A percentile compares a stretch with the other conserved stretches of the same genome.
phyloP scores from a whole-genome alignment of 495 filamentous ascomycete genomes.

The Trichodelitschia bisporula region DNA sequence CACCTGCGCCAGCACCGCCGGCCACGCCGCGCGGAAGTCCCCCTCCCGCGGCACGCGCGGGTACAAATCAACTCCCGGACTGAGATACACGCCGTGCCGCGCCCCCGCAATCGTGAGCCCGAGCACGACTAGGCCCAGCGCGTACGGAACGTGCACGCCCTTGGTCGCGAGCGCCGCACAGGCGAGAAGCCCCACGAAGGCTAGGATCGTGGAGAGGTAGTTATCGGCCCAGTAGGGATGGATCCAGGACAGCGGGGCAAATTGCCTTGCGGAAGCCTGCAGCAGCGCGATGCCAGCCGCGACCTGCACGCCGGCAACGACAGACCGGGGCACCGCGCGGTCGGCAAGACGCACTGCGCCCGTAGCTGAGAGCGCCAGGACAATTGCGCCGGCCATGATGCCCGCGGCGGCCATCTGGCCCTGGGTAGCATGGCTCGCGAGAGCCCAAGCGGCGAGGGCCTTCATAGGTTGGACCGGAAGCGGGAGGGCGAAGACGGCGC shows the following conservation, averaged over 20 bases:
- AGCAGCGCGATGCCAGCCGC: conserved; percentile 65
- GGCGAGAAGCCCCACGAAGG: conserved; percentile 38
- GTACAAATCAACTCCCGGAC: not conserved
- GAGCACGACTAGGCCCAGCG: conserved; percentile 40
- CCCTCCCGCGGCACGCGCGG: conserved; percentile 3
- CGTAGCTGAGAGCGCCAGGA: conserved; percentile 53
- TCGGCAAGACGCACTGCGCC: conserved; percentile 47
- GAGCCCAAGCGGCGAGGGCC: conserved; percentile 71
- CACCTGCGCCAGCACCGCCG: conserved; percentile 40
- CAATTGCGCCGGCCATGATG: conserved; percentile 41
- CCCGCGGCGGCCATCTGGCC: conserved; percentile 57
- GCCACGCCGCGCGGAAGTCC: conserved; percentile 6
- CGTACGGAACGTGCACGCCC: conserved; percentile 42
- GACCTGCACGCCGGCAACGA: conserved; percentile 85
- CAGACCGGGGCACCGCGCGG: conserved; percentile 49
- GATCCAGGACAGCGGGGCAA: conserved; percentile 28
- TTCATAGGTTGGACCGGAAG: conserved; percentile 49
- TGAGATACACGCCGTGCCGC: not conserved
- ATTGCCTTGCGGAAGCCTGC: conserved; percentile 41
- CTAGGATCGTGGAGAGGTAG: conserved; percentile 40
- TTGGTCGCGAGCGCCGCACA: conserved; percentile 22
- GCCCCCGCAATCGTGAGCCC: conserved; percentile 22
- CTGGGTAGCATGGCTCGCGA: conserved; percentile 36
- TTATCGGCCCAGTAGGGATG: conserved; percentile 43
- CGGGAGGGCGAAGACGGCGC: conserved; percentile 60